A percentile compares a stretch with the other conserved stretches of the same genome.
Evolutionary conservation across 352 stramenopile species (phyloP).

Genomic region (Lagenidium giganteum): DNA sequence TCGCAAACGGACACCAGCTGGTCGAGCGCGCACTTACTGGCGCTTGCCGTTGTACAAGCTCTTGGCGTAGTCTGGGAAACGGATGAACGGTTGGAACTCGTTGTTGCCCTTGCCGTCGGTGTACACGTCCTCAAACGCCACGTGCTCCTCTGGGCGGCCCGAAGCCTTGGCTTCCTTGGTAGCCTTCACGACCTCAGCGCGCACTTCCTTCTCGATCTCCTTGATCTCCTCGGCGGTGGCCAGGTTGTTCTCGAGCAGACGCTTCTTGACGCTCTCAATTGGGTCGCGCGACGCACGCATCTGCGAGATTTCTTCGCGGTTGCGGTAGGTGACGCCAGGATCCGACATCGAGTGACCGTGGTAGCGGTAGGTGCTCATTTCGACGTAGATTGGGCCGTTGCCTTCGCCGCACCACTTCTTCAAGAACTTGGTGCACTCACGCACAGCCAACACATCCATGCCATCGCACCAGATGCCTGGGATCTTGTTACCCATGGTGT

Average conservation of each 20-base stretch:
- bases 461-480: conserved; percentile 98
- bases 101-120: conserved; percentile 85
- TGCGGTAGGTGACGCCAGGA: conserved; percentile 99
- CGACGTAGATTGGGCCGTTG: conserved; percentile 99
- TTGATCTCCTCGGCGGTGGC: conserved; percentile 98
- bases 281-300: conserved; percentile 98
- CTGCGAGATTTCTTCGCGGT: conserved; percentile 99
- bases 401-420: conserved; percentile 95
- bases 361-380: conserved; percentile 99
- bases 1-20: too few relatives aligned
- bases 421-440: conserved; percentile 95
- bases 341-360: conserved; percentile 99
- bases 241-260: conserved; percentile 92
- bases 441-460: conserved; percentile 98
- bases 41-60: conserved; percentile 87
- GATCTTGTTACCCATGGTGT: conserved; percentile 99
- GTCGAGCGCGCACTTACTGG: conserved; percentile 9
- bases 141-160: conserved; percentile 35
- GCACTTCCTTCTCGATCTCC: conserved; percentile 98
- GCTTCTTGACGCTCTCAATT: conserved; percentile 99
- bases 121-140: conserved; percentile 88
- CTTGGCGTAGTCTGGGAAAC: conserved; percentile 96
- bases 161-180: conserved; percentile 90
- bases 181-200: conserved; percentile 96
- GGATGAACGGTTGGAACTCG: conserved; percentile 94